Percentiles rank a stretch among this genome's conserved stretches.
Conservation (phyloP, 2,329 filamentous ascomycete genomes). For the Aspergillus candidus region DNA sequence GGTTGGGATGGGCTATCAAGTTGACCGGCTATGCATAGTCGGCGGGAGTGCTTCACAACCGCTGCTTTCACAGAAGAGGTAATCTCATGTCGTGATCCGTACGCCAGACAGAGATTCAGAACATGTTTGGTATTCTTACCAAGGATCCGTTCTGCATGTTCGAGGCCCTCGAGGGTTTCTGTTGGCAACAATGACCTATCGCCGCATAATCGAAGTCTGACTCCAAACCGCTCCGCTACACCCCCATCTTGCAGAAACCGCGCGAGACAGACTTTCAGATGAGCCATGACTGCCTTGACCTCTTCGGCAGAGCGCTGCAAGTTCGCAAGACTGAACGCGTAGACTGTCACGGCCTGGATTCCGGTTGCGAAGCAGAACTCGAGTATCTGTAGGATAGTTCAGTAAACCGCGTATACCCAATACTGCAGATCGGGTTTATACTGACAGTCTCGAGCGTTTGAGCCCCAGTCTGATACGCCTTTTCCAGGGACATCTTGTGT, state of each 20-base stretch:
- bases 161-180: too few relatives aligned
- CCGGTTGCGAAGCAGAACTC: neutral
- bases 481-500: neutral
- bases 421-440: neutral
- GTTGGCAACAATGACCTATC: too few relatives aligned
- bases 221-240: neutral
- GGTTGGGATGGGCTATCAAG: too few relatives aligned
- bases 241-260: neutral
- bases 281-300: neutral
- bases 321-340: constrained; percentile 13
- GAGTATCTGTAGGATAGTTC: neutral
- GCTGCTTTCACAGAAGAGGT: too few relatives aligned
- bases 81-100: neutral
- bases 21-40: too few relatives aligned
- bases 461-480: neutral
- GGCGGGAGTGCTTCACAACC: too few relatives aligned
- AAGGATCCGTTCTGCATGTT: neutral
- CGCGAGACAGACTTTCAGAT: neutral
- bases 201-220: neutral
- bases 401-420: neutral
- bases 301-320: constrained; percentile 9
- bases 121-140: neutral
- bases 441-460: neutral
- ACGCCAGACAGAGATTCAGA: neutral
- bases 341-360: constrained; percentile 6